These are phyloP conservation scores for Geranium brycei DNA, from an alignment of 345 rosid species.

Conservation along the genomic window DNA sequence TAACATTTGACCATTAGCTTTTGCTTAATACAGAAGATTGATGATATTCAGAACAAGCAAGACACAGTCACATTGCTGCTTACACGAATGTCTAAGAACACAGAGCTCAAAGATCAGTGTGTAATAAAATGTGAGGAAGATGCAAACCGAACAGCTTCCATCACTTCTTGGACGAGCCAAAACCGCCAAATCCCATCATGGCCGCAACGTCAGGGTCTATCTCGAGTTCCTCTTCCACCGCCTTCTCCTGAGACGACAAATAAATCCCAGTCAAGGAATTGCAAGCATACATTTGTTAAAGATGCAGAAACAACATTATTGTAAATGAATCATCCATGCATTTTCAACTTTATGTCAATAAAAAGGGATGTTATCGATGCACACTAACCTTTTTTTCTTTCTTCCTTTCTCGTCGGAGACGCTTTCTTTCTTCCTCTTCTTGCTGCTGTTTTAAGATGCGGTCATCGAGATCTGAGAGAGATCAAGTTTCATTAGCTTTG, in stretches of 20 bases:
- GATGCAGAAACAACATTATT: not conserved
- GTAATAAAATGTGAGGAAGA: too few relatives aligned
- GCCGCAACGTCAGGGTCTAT: conserved; percentile 90
- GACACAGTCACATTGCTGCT: too few relatives aligned
- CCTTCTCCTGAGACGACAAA: conserved; percentile 45
- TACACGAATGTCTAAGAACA: too few relatives aligned
- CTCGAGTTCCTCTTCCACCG: conserved; percentile 66
- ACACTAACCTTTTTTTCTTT: conserved; percentile 82
- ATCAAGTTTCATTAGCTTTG: not conserved
- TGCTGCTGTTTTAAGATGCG: conserved; percentile 74
- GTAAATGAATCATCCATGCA: too few relatives aligned
- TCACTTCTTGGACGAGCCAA: conserved; percentile 70
- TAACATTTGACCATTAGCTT: too few relatives aligned
- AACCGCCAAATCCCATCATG: conserved; percentile 95
- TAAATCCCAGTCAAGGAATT: not conserved
- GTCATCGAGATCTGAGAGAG: conserved; percentile 64
- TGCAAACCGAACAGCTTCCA: not conserved
- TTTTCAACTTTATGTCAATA: too few relatives aligned
- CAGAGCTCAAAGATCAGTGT: too few relatives aligned
- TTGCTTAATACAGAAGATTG: too few relatives aligned
- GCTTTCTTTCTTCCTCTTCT: conserved; percentile 81
- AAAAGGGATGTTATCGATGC: not conserved
- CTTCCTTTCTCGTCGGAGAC: conserved; percentile 72
- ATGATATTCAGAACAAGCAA: too few relatives aligned
- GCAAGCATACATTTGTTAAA: not conserved